These are phyloP conservation scores for Casuarina glauca DNA, from an alignment of 306 rosid species.

Conservation along the genomic window DNA sequence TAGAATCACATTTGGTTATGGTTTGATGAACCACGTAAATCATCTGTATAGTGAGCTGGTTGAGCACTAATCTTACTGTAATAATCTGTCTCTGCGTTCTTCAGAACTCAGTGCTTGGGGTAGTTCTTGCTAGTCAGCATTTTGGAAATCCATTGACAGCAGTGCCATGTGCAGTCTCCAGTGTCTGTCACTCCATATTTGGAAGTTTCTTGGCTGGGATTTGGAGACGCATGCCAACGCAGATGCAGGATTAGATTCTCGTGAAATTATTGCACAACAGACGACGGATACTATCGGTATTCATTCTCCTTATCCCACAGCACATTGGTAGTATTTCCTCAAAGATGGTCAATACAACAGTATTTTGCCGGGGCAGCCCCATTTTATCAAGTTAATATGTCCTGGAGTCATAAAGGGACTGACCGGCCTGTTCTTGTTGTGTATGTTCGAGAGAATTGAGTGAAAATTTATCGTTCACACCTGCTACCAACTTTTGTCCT, in stretches of 20 bases:
- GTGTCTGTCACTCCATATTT: slow-evolving; percentile 65
- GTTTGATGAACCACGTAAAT: not conserved
- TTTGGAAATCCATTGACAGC: slow-evolving; percentile 77
- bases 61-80: not conserved
- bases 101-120: slow-evolving; percentile 78
- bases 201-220: slow-evolving; percentile 79
- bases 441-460: too few relatives aligned
- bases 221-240: slow-evolving; percentile 66
- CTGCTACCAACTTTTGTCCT: too few relatives aligned
- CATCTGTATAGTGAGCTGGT: not conserved
- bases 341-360: too few relatives aligned
- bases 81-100: slow-evolving; percentile 14
- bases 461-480: too few relatives aligned
- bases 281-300: slow-evolving; percentile 4
- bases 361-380: too few relatives aligned
- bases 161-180: slow-evolving; percentile 91
- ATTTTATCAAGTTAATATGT: too few relatives aligned
- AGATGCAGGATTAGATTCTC: slow-evolving; percentile 34
- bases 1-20: not conserved
- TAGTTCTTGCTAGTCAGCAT: slow-evolving; percentile 74
- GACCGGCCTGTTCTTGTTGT: too few relatives aligned
- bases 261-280: slow-evolving; percentile 5
- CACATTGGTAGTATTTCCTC: slow-evolving; percentile 2
- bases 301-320: not conserved
- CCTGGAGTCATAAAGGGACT: too few relatives aligned